Evolutionary conservation across 2,329 filamentous ascomycete species (phyloP).

Genomic region (Colletotrichum neosansevieriae): DNA sequence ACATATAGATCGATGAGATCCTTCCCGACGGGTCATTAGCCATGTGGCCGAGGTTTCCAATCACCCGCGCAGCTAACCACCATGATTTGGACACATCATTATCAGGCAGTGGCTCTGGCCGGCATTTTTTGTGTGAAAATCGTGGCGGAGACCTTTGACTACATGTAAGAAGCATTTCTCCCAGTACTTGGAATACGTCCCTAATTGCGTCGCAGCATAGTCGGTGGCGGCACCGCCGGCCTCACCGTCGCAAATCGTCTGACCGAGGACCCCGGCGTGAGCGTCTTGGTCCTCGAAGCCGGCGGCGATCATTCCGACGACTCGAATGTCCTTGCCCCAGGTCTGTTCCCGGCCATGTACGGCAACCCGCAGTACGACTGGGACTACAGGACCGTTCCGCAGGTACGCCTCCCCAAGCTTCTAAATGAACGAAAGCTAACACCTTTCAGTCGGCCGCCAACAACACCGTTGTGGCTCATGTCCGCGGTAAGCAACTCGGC

Average conservation of each 20-base stretch:
- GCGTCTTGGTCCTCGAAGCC: constrained; percentile 38
- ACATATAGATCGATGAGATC: too few species aligned
- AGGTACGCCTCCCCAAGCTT: constrained; percentile 26
- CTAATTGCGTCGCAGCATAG: constrained; percentile 53
- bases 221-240: constrained; percentile 68
- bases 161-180: constrained; percentile 1
- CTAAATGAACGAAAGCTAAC: not conserved
- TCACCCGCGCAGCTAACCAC: not conserved
- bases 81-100: not conserved
- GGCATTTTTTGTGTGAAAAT: not conserved
- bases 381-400: constrained; percentile 43
- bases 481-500: constrained; percentile 57
- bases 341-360: constrained; percentile 40
- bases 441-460: constrained; percentile 13
- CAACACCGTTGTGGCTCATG: constrained; percentile 30
- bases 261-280: constrained; percentile 48
- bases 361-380: constrained; percentile 42
- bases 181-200: too few species aligned
- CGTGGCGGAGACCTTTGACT: constrained; percentile 29
- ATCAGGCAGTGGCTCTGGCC: not conserved
- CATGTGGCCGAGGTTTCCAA: not conserved
- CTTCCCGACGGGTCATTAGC: too few species aligned
- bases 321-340: constrained; percentile 39
- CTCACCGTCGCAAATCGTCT: constrained; percentile 63
- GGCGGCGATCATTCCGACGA: constrained; percentile 41